These are phyloP conservation scores for Stenocarpella maydis DNA, from an alignment of 2,329 filamentous ascomycete genomes.

Conservation along the genomic window DNA sequence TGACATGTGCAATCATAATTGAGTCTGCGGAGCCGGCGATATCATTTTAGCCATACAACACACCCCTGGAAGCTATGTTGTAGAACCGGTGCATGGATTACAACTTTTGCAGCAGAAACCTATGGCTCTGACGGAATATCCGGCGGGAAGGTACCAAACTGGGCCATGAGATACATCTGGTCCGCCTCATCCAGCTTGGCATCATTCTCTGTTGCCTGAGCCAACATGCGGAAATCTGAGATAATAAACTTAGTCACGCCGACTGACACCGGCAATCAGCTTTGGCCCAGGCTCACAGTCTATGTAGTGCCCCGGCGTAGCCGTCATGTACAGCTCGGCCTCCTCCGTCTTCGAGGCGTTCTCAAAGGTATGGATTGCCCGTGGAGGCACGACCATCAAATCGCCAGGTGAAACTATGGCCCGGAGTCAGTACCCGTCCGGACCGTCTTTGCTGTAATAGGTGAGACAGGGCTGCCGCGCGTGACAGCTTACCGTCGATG, in stretches of 20 bases:
- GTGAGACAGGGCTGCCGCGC: no score
- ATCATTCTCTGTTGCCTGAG: conserved; percentile 42
- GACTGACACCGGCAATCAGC: neutral
- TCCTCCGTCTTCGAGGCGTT: conserved; percentile 46
- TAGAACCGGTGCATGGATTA: no score
- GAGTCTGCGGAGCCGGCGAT: no score
- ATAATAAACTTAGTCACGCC: neutral
- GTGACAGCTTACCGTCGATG: conserved; percentile 24
- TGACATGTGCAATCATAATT: neutral
- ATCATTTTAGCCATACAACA: neutral
- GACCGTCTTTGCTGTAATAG: neutral
- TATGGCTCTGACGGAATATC: conserved; percentile 33
- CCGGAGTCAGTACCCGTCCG: conserved; percentile 37
- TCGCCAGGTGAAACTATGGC: conserved; percentile 40
- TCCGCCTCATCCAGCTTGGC: conserved; percentile 41
- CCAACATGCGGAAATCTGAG: conserved; percentile 47
- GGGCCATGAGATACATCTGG: conserved; percentile 46
- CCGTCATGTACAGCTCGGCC: conserved; percentile 49
- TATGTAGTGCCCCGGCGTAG: conserved; percentile 48
- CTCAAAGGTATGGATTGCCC: conserved; percentile 47
- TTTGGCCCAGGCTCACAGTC: conserved; percentile 44
- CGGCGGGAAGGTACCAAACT: conserved; percentile 49
- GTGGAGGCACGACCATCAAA: conserved; percentile 47
- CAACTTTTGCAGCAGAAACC: neutral
- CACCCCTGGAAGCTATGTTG: no score